These are phyloP conservation scores for Vanilla planifolia DNA, from an alignment of 106 monocot genomes.

Conservation along the genomic window DNA sequence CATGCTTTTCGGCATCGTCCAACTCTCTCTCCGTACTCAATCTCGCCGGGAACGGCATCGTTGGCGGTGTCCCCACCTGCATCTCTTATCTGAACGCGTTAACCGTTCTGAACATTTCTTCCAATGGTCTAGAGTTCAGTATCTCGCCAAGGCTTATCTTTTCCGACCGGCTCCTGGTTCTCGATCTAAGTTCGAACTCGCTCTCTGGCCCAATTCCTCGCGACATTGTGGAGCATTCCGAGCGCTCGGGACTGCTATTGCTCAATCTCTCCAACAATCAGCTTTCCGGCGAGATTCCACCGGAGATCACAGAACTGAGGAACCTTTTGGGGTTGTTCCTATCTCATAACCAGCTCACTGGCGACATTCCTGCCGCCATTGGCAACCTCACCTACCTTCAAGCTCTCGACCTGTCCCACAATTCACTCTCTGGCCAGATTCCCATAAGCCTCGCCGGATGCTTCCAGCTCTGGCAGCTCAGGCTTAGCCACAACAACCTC, in stretches of 20 bases:
- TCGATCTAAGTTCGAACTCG: conserved; percentile 71
- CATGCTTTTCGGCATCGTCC: conserved; percentile 41
- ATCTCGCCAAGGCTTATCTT: conserved; percentile 80
- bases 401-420: conserved; percentile 64
- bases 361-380: conserved; percentile 67
- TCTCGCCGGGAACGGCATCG: conserved; percentile 52
- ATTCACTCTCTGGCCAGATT: conserved; percentile 65
- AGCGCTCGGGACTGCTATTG: conserved; percentile 47
- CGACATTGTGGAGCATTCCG: conserved; percentile 38
- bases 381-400: conserved; percentile 90
- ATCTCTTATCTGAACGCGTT: conserved; percentile 48
- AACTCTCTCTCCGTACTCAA: conserved; percentile 45
- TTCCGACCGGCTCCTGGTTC: conserved; percentile 51
- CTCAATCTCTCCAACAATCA: conserved; percentile 63
- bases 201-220: conserved; percentile 63
- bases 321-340: conserved; percentile 60
- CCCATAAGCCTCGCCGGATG: conserved; percentile 70
- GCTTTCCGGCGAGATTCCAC: conserved; percentile 59
- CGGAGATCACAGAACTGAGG: conserved; percentile 48
- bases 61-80: conserved; percentile 85
- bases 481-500: conserved; percentile 68
- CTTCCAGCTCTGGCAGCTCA: conserved; percentile 84
- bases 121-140: conserved; percentile 50
- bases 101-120: conserved; percentile 67
- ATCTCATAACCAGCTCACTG: conserved; percentile 51